phyloP scores from a whole-genome alignment of 2,329 filamentous ascomycete species.

The Emergomyces africanus region DNA sequence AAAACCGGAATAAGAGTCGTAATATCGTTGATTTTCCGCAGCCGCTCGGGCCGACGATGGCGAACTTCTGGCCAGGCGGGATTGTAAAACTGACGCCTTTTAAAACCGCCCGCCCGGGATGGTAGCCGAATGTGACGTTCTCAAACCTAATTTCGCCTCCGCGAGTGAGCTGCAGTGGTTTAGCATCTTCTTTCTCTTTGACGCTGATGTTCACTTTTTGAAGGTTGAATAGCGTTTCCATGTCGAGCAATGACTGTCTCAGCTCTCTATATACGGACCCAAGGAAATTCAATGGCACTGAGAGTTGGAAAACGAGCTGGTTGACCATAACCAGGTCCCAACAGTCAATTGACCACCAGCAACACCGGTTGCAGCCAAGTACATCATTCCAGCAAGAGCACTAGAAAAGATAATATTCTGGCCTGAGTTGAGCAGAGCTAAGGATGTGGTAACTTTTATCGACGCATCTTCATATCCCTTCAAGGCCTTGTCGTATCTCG shows the following conservation, averaged over 20 bases:
- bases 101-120: constrained; percentile 73
- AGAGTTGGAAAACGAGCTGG: constrained; percentile 95
- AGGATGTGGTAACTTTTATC: constrained; percentile 90
- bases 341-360: constrained; percentile 71
- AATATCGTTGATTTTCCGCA: constrained; percentile 94
- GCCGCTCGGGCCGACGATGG: constrained; percentile 86
- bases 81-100: constrained; percentile 77
- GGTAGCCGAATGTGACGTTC: constrained; percentile 90
- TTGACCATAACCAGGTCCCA: constrained; percentile 98
- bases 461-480: constrained; percentile 81
- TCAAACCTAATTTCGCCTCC: constrained; percentile 91
- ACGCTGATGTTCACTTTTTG: constrained; percentile 92
- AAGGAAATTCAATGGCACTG: constrained; percentile 90
- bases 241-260: constrained; percentile 85
- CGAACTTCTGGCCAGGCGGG: constrained; percentile 89
- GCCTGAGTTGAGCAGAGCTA: constrained; percentile 84
- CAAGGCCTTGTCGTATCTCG: constrained; percentile 77
- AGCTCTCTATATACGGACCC: constrained; percentile 97
- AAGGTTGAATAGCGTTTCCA: constrained; percentile 96
- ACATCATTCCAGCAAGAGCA: constrained; percentile 96
- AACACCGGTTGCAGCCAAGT: constrained; percentile 81
- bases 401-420: constrained; percentile 97
- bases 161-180: constrained; percentile 55
- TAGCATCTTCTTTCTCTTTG: constrained; percentile 61
- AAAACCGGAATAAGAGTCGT: constrained; percentile 83